These are phyloP conservation scores for Suhomyces sp. DNA, from an alignment of 805 yeast species.

Conservation along the genomic window DNA sequence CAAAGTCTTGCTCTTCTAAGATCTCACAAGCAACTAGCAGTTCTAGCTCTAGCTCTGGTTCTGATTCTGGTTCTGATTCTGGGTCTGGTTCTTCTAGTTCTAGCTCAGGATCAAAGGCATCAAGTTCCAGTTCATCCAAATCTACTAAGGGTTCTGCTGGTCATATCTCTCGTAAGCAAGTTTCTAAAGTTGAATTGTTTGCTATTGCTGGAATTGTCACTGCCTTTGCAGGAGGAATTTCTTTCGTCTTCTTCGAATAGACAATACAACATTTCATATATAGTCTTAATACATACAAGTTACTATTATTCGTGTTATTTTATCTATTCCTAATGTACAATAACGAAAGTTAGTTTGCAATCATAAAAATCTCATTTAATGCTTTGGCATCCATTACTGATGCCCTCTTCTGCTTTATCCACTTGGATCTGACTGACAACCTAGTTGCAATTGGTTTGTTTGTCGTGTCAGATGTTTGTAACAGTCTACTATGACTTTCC, in stretches of 20 bases:
- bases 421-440: slow-evolving; percentile 70
- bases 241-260: slow-evolving; percentile 27
- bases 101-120: slow-evolving; percentile 16
- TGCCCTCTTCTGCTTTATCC: slow-evolving; percentile 87
- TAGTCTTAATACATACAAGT: background rate
- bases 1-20: slow-evolving; percentile 29
- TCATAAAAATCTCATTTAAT: slow-evolving; percentile 90
- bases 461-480: slow-evolving; percentile 9
- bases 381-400: slow-evolving; percentile 89
- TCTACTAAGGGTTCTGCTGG: slow-evolving; percentile 18
- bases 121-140: slow-evolving; percentile 22
- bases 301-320: background rate
- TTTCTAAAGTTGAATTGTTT: slow-evolving; percentile 29
- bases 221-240: slow-evolving; percentile 44
- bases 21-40: slow-evolving; percentile 16
- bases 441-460: slow-evolving; percentile 29
- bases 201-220: slow-evolving; percentile 34
- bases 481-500: slow-evolving; percentile 1
- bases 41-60: slow-evolving; percentile 19
- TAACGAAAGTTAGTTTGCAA: slow-evolving; percentile 40
- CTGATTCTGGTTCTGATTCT: slow-evolving; percentile 13
- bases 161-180: slow-evolving; percentile 18
- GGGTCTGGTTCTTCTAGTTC: slow-evolving; percentile 21
- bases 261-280: background rate
- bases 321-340: background rate